A percentile compares a stretch with the other conserved stretches of the same genome.
Conservation (phyloP, 768 basidiomycete species). For the Dacryopinax spathularia region DNA sequence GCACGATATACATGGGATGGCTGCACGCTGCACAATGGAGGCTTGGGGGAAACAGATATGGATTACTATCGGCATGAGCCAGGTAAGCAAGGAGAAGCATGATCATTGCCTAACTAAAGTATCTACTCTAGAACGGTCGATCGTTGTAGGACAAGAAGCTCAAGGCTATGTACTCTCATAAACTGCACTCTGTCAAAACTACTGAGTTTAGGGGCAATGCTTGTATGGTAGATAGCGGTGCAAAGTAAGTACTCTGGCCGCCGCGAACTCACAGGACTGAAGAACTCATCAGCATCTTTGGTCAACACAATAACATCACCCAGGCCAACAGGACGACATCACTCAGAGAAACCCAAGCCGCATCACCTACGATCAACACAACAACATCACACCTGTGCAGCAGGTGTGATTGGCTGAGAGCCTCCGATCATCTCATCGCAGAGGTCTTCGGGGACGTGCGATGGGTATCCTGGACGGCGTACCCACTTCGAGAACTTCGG, state of each 20-base stretch:
- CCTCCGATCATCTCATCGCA: not conserved
- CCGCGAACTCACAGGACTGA: too few species aligned
- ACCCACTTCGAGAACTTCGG: not conserved
- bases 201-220: too few species aligned
- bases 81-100: not conserved
- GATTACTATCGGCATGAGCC: not conserved
- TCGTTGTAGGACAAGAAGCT: not conserved
- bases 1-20: not conserved
- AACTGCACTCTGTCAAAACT: too few species aligned
- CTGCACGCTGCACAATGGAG: not conserved
- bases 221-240: too few species aligned
- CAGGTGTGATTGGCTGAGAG: not conserved
- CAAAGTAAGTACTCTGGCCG: too few species aligned
- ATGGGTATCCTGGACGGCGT: not conserved
- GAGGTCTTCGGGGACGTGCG: not conserved
- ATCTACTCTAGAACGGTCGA: not conserved
- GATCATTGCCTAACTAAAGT: not conserved
- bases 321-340: too few species aligned
- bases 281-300: too few species aligned
- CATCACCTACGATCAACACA: too few species aligned
- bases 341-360: too few species aligned
- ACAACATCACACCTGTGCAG: too few species aligned
- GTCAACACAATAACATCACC: too few species aligned
- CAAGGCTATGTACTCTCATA: too few species aligned
- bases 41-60: not conserved